These are phyloP conservation scores for Tillandsia leiboldiana DNA, from an alignment of 176 grass and related monocot species.

Conservation along the genomic window DNA sequence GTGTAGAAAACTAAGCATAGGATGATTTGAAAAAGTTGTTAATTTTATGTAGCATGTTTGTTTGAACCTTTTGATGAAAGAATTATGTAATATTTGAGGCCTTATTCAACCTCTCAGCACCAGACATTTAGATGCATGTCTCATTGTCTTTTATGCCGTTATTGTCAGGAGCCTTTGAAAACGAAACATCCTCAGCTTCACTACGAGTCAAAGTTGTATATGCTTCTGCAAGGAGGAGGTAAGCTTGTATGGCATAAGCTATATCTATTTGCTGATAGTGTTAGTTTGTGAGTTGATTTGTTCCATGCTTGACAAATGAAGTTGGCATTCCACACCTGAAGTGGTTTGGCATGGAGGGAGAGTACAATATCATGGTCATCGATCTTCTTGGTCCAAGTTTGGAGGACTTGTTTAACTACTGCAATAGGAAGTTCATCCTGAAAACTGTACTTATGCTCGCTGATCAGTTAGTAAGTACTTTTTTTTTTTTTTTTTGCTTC, in stretches of 20 bases:
- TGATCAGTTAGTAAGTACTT: slow-evolving; percentile 64
- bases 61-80: neutral
- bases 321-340: slow-evolving; percentile 80
- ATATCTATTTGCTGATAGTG: slow-evolving; percentile 5
- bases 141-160: neutral
- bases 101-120: neutral
- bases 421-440: slow-evolving; percentile 67
- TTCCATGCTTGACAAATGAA: slow-evolving; percentile 23
- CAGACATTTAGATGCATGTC: neutral
- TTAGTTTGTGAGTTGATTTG: slow-evolving; percentile 8
- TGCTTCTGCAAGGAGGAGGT: slow-evolving; percentile 89
- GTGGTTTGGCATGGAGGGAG: slow-evolving; percentile 79
- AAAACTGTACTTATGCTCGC: slow-evolving; percentile 98
- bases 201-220: slow-evolving; percentile 93
- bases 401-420: slow-evolving; percentile 85
- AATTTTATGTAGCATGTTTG: neutral
- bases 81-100: neutral
- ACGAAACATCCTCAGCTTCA: slow-evolving; percentile 86
- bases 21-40: neutral
- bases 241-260: slow-evolving; percentile 22
- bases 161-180: slow-evolving; percentile 57
- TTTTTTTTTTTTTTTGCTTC: neutral
- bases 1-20: neutral
- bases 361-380: slow-evolving; percentile 84
- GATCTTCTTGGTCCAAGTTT: slow-evolving; percentile 94